phyloP scores from a whole-genome alignment of 371 early-diverging fungal species.

The Entomophthora muscae region DNA sequence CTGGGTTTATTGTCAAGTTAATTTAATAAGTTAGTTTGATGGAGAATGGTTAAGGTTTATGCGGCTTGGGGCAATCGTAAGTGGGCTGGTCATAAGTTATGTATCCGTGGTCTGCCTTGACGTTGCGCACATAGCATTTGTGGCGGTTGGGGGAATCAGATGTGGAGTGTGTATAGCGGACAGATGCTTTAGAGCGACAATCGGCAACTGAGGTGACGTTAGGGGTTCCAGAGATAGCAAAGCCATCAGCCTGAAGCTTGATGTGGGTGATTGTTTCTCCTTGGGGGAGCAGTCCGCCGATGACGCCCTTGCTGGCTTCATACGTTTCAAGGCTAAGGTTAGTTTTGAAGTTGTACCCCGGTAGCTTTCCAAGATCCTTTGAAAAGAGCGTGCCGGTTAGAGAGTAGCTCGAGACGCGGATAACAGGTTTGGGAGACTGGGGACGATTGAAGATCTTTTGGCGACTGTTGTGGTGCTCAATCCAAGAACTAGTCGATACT shows the following conservation, averaged over 20 bases:
- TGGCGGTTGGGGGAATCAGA: neutral
- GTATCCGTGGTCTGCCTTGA: neutral
- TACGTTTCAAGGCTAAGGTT: neutral
- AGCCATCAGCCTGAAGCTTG: neutral
- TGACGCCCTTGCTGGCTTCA: neutral
- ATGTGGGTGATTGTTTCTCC: neutral
- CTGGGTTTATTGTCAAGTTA: too few species aligned
- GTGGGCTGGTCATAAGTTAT: neutral
- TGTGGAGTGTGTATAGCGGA: neutral
- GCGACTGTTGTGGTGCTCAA: neutral
- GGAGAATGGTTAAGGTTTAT: too few species aligned
- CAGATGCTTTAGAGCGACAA: neutral
- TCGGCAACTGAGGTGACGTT: neutral
- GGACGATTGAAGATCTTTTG: neutral
- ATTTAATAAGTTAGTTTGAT: too few species aligned
- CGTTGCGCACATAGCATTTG: neutral
- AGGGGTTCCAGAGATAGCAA: neutral
- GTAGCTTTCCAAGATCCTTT: neutral
- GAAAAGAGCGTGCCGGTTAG: neutral
- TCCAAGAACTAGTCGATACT: neutral
- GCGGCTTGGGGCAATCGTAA: too few species aligned
- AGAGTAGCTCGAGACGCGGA: neutral
- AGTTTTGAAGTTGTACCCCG: neutral
- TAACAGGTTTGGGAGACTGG: neutral
- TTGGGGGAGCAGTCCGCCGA: neutral